Evolutionary conservation across 768 basidiomycete genomes (phyloP), one percentile per base, ranked within the genome.

Genomic region (Tulasnella sp.): DNA sequence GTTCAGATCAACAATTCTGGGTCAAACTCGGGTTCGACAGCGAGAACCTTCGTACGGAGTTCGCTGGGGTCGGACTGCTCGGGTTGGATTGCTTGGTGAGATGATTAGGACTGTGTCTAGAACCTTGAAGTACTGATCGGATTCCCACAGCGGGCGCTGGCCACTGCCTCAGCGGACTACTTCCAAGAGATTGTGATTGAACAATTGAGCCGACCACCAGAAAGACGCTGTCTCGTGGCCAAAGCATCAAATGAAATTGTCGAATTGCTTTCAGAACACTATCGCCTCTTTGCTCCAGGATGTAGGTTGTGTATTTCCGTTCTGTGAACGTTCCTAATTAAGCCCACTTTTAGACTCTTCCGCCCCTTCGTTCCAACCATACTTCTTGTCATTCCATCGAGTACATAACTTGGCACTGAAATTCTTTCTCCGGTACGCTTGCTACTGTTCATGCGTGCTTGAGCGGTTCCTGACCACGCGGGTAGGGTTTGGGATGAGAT

Each of bases 211-310:
- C 88, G 94, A 74, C 89, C 92, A 11, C 85, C 85, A 51, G 90
- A 92, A 80, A 89, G 92, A 76, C 88, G 93, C 72, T 96, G 95
- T 85, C 94, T 93, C 0, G 88, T 96, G 80, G 91, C 91, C 5
- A 91, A 88, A 81, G 93, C 92, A 23, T 96, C 94, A 0, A 93
- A 93, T 79, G 93, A 95, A 81, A 89, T 95, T 10, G 92, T 95
- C 5, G 93, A 93, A 81, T 85, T 95, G 51, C 86, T 97, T 42
- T 91, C 92, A 3, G 92, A 95, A 73, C 90, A 95, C 82, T 96
- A 93, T 92, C 89, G 88, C 26, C 92, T 95, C 80, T 92, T 92
- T 82, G 93, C 92, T 18, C 93, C 94, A 40, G 93, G 93, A 69
- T 95, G 94, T 94, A 80, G 67, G 89, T 88, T 39, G 20, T 32